phyloP scores from a whole-genome alignment of 176 grass and related monocot species.

The Urochloa ruziziensis region DNA sequence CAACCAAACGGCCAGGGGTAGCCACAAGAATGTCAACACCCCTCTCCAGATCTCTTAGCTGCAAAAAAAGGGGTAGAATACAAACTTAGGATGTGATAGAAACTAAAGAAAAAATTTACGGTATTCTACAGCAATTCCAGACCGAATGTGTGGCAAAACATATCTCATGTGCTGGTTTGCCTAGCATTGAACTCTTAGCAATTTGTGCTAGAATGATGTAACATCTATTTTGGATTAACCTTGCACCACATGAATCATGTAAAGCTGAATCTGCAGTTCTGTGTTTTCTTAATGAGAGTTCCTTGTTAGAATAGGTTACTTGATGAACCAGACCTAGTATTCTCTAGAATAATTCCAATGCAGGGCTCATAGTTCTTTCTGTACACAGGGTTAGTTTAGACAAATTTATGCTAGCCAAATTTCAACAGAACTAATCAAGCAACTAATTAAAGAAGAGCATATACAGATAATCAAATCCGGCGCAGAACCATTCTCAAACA shows the following conservation, averaged over 20 bases:
- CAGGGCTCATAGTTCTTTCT: too few species aligned
- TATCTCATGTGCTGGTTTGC: too few species aligned
- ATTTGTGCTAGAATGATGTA: neutral
- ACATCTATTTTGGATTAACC: neutral
- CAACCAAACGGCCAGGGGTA: constrained; percentile 93
- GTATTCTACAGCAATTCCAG: neutral
- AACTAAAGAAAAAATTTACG: neutral
- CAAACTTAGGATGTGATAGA: neutral
- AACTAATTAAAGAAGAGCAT: neutral
- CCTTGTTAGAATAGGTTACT: neutral
- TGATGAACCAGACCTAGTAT: too few species aligned
- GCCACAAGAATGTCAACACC: constrained; percentile 99
- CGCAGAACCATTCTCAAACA: too few species aligned
- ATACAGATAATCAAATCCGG: neutral
- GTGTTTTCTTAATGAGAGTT: neutral
- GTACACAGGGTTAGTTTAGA: neutral
- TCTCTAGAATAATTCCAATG: too few species aligned
- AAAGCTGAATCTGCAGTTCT: neutral
- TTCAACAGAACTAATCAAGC: neutral
- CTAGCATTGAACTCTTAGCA: too few species aligned
- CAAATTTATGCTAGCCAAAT: neutral
- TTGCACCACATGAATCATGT: neutral
- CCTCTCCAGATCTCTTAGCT: constrained; percentile 93
- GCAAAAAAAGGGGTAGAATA: constrained; percentile 7
- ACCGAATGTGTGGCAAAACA: too few species aligned